phyloP scores from a whole-genome alignment of 441 rosid genomes.

The Corymbia citriodora region DNA sequence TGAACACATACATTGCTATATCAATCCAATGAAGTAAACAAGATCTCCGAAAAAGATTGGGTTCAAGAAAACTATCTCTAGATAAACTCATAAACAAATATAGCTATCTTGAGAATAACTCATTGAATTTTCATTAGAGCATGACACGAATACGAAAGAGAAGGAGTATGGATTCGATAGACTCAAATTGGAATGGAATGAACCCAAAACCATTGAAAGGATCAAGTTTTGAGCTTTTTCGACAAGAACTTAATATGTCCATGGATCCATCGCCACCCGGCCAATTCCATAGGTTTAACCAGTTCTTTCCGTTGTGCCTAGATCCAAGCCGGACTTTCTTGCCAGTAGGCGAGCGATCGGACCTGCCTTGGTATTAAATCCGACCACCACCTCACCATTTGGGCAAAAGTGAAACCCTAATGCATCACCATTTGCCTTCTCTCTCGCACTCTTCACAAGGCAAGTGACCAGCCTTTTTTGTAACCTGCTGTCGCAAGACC shows the following conservation, averaged over 20 bases:
- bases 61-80: neutral
- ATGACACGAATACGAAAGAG: neutral
- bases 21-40: neutral
- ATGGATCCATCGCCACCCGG: neutral
- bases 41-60: neutral
- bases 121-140: neutral
- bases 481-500: neutral
- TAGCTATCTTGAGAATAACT: neutral
- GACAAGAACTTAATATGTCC: neutral
- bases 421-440: neutral
- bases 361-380: neutral
- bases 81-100: neutral
- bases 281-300: neutral
- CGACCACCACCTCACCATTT: neutral
- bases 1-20: neutral
- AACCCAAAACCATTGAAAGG: neutral
- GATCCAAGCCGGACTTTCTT: neutral
- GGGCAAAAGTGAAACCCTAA: neutral
- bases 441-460: neutral
- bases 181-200: neutral
- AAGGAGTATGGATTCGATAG: neutral
- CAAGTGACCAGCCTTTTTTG: neutral
- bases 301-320: neutral
- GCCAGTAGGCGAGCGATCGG: neutral
- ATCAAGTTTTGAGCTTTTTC: neutral